Evolutionary conservation across 1,284 basidiomycete genomes (phyloP), one percentile per base, ranked within the genome.

Genomic region (Marasmius sp.): DNA sequence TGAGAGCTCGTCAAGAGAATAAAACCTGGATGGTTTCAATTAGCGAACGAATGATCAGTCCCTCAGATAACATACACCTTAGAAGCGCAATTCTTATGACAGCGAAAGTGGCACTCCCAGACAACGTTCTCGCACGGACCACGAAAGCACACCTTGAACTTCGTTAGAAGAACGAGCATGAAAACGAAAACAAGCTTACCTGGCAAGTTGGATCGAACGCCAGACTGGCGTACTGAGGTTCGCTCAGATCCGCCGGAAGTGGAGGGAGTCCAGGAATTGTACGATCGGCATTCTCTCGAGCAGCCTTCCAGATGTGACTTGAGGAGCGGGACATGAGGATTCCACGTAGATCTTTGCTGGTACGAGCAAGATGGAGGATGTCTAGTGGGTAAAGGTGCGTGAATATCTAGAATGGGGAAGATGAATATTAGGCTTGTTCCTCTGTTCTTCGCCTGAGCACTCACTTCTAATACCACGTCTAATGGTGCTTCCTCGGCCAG

Each of bases 151-250:
- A 36, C 7, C 52, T 54, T 54, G 27, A 54, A 14, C 5, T 9
- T 34, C 33, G 9, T 54, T 37, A n/a, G 12, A 54, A 38, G 1
- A 7, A 51, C 9, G 43, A 49, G 18, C 6, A 49, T 27, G 27
- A 27, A 54, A 7, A 14, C 16, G 37, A 36, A 12, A 6, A 14
- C 8, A n/a, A 38, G 38, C 52, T 34, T 34, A 54, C 52, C 36
- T 36, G 11, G 8, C 52, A 54, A 38, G 5, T 8, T 16, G 16
- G 16, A n/a, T 54, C 52, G 34, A 37, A 54, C 9, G 34, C 27
- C 52, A 54, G 38, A 36, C 52, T 53, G 0, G 61, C 61, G 49
- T 54, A 62, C 48, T 62, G 57, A 43, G 52, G 49, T 48, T 62
- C 61, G 34, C 39, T 58, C 41, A 62, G 20, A 50, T 58, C 57